Evolutionary conservation across 2,329 filamentous ascomycete species (phyloP), one percentile per base, ranked within the genome.

Genomic region (Xylaria sp.): DNA sequence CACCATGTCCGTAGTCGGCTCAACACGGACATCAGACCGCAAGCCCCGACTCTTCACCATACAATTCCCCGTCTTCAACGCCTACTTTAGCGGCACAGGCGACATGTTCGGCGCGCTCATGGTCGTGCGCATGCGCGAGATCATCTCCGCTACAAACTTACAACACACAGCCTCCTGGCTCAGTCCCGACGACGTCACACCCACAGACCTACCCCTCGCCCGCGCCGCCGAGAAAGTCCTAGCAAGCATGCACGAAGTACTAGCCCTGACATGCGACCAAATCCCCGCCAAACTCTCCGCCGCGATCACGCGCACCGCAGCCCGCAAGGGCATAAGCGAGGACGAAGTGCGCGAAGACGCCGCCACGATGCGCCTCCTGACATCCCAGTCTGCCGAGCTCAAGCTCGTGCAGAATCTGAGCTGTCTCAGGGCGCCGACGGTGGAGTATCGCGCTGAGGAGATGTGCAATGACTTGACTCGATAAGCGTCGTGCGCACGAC

Each of bases 91-190:
- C 68, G 94, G 94, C 47, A 97, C 95, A 0, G 94, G 94, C 52
- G 94, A 99, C 77, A 97, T 99, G 93, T 97, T 99, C 71, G 93
- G 92, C 35, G 93, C 93, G 6, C 81, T 99, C 51, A 92, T 91
- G 71, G 86, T 96, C 1, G 90, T 90, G 47, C 86, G 93, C 35
- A 85, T 99, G 70, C 87, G 93, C 59, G 91, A 97, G 78, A 92
- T 91, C 30, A 88, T 91, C 54, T 50, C 53, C 37, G 19, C 56
- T 4, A 67, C 72, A 1, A 68, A 71, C 2, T 75, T 96, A 3
- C 74, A 79, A 13, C 72, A 77, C 6, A 82, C 75, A 2, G 74
- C 77, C 4, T 85, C 85, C 62, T 99, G 94, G 94, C 77, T 89
- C 52, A 91, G 88, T 62, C 83, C 83, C 0, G 92, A 97, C 70